A percentile compares a stretch with the other conserved stretches of the same genome.
Evolutionary conservation across 768 basidiomycete genomes (phyloP).

Genomic region (Pulveroboletus sp.): DNA sequence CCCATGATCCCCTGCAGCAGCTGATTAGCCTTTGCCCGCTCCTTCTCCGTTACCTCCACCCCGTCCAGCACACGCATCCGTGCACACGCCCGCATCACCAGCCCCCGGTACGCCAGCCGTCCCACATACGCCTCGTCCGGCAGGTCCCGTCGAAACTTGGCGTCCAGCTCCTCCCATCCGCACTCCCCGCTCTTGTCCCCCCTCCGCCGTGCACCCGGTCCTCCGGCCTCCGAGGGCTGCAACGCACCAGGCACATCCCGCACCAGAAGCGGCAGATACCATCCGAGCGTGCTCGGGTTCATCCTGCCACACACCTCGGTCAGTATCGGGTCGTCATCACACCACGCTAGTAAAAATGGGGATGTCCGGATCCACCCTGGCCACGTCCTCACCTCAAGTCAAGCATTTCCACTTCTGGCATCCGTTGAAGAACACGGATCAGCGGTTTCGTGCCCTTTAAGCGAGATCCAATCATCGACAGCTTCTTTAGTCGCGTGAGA

Average conservation of each 20-base stretch:
- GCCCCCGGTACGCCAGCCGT: constrained; percentile 84
- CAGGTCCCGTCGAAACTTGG: constrained; percentile 83
- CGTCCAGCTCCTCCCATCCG: constrained; percentile 77
- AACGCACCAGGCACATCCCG: constrained; percentile 64
- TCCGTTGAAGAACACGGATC: constrained; percentile 65
- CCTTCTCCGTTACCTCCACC: constrained; percentile 76
- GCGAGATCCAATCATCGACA: constrained; percentile 85
- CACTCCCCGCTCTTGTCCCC: constrained; percentile 29
- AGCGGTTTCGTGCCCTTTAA: constrained; percentile 72
- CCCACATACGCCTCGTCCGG: constrained; percentile 88
- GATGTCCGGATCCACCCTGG: constrained; percentile 11
- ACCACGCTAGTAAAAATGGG: not conserved
- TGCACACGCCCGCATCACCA: constrained; percentile 76
- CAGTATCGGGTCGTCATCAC: constrained; percentile 25
- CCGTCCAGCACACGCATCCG: constrained; percentile 80
- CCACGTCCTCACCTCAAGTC: constrained; percentile 74
- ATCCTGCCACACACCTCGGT: constrained; percentile 50
- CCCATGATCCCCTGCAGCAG: constrained; percentile 58
- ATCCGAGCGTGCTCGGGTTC: constrained; percentile 96
- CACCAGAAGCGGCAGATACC: constrained; percentile 89
- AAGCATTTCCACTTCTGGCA: constrained; percentile 82
- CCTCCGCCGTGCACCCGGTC: constrained; percentile 21
- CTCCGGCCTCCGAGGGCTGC: constrained; percentile 52
- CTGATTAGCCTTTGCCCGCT: constrained; percentile 77
- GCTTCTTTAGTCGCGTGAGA: constrained; percentile 71